phyloP scores from a whole-genome alignment of 768 basidiomycete species.

The Leucogyrophana mollusca region DNA sequence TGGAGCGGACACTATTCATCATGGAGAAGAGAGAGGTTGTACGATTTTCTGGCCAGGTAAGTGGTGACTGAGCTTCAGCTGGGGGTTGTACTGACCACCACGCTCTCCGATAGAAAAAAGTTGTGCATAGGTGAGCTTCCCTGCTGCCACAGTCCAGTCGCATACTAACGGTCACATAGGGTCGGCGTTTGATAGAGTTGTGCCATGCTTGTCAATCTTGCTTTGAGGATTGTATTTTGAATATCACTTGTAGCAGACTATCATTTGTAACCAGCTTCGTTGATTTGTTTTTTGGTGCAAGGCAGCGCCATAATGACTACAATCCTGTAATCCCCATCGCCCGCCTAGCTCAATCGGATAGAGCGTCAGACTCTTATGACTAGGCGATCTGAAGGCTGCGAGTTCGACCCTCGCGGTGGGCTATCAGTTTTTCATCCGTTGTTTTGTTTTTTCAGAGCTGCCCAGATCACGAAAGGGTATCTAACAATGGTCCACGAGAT shows the following conservation, averaged over 20 bases:
- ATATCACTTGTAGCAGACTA: too few species aligned
- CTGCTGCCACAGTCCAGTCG: background rate
- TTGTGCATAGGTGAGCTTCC: constrained; percentile 44
- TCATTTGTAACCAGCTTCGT: too few species aligned
- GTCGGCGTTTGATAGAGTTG: constrained; percentile 25
- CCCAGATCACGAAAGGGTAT: too few species aligned
- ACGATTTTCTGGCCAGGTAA: constrained; percentile 74
- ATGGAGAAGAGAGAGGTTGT: constrained; percentile 96
- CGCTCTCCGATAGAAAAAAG: constrained; percentile 45
- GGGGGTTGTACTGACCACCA: constrained; percentile 3
- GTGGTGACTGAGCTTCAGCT: constrained; percentile 1
- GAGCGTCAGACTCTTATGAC: constrained; percentile 63
- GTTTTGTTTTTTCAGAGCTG: too few species aligned
- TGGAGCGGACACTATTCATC: constrained; percentile 88
- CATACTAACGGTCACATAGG: constrained; percentile 13
- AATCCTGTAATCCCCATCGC: constrained; percentile 23
- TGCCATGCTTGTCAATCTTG: background rate
- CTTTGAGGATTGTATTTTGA: too few species aligned
- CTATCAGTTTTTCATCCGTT: constrained; percentile 38
- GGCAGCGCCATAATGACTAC: too few species aligned
- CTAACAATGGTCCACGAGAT: too few species aligned
- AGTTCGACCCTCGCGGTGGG: constrained; percentile 66
- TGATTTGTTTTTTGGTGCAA: too few species aligned
- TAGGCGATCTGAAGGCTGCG: constrained; percentile 58
- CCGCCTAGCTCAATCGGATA: constrained; percentile 70